Conservation (phyloP, 176 grass and related monocot genomes). For the Oryza glumipatula region DNA sequence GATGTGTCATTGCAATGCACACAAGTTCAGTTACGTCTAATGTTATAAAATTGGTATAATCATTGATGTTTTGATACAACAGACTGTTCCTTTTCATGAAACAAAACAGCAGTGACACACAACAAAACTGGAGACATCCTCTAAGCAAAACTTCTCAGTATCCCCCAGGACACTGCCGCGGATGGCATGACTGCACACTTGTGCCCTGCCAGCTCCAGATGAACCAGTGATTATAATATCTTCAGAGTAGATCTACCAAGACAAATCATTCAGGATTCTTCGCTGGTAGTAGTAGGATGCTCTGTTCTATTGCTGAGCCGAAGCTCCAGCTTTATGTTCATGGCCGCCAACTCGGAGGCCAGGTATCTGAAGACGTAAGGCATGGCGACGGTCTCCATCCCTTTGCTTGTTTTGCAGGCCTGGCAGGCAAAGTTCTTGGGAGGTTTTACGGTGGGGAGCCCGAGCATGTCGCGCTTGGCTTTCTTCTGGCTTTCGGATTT, state of each 20-base stretch:
- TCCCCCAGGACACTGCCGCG: too few relatives aligned
- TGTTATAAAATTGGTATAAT: background rate
- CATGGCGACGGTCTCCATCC: constrained; percentile 97
- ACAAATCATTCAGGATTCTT: background rate
- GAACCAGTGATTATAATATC: background rate
- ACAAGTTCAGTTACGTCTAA: background rate
- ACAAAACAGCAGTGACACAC: background rate
- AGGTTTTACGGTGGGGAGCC: constrained; percentile 55
- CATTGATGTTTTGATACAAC: constrained; percentile 19
- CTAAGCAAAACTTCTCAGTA: background rate
- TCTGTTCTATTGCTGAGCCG: constrained; percentile 56
- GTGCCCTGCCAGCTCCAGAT: background rate
- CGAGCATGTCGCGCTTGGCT: constrained; percentile 55
- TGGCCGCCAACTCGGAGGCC: constrained; percentile 75
- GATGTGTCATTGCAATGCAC: background rate
- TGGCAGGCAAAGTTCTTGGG: constrained; percentile 72
- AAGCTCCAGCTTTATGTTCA: constrained; percentile 91
- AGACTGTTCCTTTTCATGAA: background rate
- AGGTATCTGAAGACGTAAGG: constrained; percentile 87
- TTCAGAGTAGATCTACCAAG: background rate
- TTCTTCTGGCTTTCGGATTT: constrained; percentile 57
- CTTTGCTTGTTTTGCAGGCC: constrained; percentile 80
- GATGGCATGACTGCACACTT: background rate
- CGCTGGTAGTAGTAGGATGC: constrained; percentile 1
- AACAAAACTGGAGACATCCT: background rate